A percentile compares a stretch with the other conserved stretches of the same genome.
These are phyloP conservation scores for Herpetospermum pedunculosum DNA, from an alignment of 306 rosid genomes.

Conservation along the genomic window DNA sequence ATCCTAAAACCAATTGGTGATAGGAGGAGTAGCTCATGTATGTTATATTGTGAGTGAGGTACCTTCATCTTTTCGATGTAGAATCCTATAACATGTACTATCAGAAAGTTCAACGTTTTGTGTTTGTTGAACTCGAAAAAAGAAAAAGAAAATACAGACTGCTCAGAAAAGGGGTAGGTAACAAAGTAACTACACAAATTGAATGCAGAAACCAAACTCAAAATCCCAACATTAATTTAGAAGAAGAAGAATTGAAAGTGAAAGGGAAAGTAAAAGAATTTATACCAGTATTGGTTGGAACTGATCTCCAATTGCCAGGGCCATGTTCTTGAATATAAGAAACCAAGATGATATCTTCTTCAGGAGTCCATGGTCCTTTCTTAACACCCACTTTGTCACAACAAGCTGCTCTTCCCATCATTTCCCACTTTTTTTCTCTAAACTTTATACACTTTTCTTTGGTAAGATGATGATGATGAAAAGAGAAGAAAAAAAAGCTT, in stretches of 20 bases:
- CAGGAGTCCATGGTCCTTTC: constrained; percentile 78
- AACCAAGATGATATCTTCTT: constrained; percentile 53
- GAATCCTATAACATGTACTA: too few relatives aligned
- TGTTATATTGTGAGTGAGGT: too few relatives aligned
- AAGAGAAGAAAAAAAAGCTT: too few relatives aligned
- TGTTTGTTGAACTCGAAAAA: too few relatives aligned
- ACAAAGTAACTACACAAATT: background rate
- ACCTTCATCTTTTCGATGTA: too few relatives aligned
- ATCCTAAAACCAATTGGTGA: too few relatives aligned
- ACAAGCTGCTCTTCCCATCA: constrained; percentile 60
- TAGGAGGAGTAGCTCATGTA: too few relatives aligned
- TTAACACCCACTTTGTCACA: constrained; percentile 50
- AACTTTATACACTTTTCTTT: too few relatives aligned
- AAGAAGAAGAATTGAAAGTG: background rate
- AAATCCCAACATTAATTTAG: background rate
- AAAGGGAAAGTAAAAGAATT: background rate
- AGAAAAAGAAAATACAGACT: background rate
- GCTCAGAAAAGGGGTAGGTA: background rate
- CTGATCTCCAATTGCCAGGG: constrained; percentile 58
- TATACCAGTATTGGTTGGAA: constrained; percentile 51
- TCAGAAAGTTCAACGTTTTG: too few relatives aligned
- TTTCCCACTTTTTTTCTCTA: background rate
- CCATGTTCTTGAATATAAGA: constrained; percentile 65
- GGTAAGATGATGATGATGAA: too few relatives aligned
- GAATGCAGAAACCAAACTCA: constrained; percentile 7